Conservation (phyloP, 768 basidiomycete genomes). For the Galerina sulciceps region DNA sequence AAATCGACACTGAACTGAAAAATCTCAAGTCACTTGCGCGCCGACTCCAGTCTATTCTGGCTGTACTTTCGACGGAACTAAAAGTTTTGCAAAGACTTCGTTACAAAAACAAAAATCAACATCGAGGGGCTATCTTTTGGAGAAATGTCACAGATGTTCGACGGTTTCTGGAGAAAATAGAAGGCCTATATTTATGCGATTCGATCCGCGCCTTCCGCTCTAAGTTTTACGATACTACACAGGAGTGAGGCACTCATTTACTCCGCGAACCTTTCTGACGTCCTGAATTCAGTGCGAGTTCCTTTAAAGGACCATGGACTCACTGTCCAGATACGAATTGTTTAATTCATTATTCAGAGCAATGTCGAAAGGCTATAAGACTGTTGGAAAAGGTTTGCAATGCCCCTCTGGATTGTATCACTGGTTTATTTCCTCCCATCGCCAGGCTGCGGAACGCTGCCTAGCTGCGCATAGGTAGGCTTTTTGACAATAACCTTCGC, state of each 20-base stretch:
- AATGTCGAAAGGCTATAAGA: constrained; percentile 14
- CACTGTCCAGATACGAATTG: constrained; percentile 48
- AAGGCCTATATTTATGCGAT: constrained; percentile 31
- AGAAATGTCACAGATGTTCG: constrained; percentile 64
- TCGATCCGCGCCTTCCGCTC: constrained; percentile 44
- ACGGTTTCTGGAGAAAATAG: constrained; percentile 48
- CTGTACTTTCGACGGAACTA: constrained; percentile 52
- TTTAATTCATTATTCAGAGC: constrained; percentile 2
- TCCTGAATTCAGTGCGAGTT: constrained; percentile 44
- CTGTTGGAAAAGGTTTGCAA: constrained; percentile 40
- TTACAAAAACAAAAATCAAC: constrained; percentile 85
- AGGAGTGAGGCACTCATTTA: constrained; percentile 35
- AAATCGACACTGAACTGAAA: constrained; percentile 64
- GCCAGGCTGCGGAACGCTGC: constrained; percentile 27
- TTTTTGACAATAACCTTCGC: neutral
- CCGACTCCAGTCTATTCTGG: constrained; percentile 48
- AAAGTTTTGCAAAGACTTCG: constrained; percentile 68
- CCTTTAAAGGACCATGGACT: constrained; percentile 67
- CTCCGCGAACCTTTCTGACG: neutral
- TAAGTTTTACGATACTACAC: constrained; percentile 52
- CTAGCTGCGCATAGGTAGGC: constrained; percentile 59
- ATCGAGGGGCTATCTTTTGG: constrained; percentile 73
- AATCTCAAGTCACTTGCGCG: constrained; percentile 59
- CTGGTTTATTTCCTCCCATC: neutral
- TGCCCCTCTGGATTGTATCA: neutral